A percentile compares a stretch with the other conserved stretches of the same genome.
These are phyloP conservation scores for Trichoderma brevicompactum DNA, from an alignment of 2,329 filamentous ascomycete species.

Conservation along the genomic window DNA sequence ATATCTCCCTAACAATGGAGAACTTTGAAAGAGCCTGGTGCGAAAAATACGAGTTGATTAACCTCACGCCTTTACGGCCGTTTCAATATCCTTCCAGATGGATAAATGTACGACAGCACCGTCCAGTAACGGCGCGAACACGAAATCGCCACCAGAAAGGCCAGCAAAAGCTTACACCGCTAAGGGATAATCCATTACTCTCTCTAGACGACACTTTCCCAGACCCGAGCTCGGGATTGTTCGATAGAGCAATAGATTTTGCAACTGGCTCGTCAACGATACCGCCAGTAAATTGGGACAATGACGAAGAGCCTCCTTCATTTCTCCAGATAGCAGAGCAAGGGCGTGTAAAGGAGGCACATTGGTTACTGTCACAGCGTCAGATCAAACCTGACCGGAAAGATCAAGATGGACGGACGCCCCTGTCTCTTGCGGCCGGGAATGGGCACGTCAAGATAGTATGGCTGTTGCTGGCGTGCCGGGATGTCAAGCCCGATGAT, in stretches of 20 bases:
- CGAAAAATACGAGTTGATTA: constrained; percentile 1
- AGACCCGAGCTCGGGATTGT: background rate
- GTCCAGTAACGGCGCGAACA: background rate
- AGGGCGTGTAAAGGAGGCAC: background rate
- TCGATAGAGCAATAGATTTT: background rate
- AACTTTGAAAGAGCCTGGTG: constrained; percentile 15
- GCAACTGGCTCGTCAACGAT: background rate
- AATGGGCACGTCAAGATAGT: background rate
- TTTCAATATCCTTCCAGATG: constrained; percentile 12
- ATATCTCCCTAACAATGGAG: constrained; percentile 13
- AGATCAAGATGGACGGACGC: background rate
- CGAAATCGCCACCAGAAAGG: background rate
- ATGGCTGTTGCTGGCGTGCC: background rate
- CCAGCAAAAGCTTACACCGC: background rate
- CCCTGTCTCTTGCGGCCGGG: background rate
- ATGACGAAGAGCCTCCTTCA: background rate
- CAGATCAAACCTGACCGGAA: background rate
- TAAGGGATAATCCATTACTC: background rate
- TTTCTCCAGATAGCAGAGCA: background rate
- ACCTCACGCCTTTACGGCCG: constrained; percentile 2
- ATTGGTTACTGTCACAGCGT: background rate
- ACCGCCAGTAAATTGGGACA: background rate
- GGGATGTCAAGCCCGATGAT: constrained; percentile 9
- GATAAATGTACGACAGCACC: background rate
- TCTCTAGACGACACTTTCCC: background rate